Evolutionary conservation across 768 basidiomycete genomes (phyloP).

Genomic region (Russula brevipes): DNA sequence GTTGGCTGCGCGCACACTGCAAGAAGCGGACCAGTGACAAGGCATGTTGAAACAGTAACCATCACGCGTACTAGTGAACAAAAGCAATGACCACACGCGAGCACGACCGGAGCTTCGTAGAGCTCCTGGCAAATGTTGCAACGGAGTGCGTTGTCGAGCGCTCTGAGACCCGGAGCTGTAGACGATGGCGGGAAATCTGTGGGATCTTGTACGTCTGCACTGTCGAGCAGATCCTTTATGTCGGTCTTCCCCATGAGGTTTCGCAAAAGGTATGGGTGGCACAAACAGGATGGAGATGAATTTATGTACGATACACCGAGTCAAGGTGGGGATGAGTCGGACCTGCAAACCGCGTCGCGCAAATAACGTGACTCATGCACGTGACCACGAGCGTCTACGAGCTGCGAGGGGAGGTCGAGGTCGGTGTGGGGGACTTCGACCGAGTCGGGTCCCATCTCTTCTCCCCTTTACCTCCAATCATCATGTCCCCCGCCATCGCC

Average conservation of each 20-base stretch:
- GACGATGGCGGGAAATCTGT: conserved; percentile 33
- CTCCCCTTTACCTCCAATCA: neutral
- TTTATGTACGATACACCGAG: neutral
- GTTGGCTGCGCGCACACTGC: conserved; percentile 38
- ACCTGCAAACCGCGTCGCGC: neutral
- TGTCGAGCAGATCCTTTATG: conserved; percentile 15
- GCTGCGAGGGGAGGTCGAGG: too few relatives aligned
- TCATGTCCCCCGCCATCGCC: conserved; percentile 19
- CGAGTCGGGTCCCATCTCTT: too few relatives aligned
- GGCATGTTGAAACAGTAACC: neutral
- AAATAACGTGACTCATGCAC: conserved; percentile 1
- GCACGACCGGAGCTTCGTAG: conserved; percentile 36
- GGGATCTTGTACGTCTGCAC: conserved; percentile 29
- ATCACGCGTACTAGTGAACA: conserved; percentile 33
- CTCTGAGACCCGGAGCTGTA: conserved; percentile 29
- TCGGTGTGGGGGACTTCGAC: too few relatives aligned
- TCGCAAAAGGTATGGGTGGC: neutral
- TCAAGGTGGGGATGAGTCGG: neutral
- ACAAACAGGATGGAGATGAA: neutral
- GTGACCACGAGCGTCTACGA: neutral
- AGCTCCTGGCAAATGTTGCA: conserved; percentile 42
- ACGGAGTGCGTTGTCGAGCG: conserved; percentile 34
- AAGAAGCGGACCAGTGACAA: conserved; percentile 5
- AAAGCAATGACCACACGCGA: conserved; percentile 41
- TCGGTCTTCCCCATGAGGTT: conserved; percentile 15